Base-by-base conservation (phyloP, 2,329 filamentous ascomycete species). In the Venturia effusa region DNA sequence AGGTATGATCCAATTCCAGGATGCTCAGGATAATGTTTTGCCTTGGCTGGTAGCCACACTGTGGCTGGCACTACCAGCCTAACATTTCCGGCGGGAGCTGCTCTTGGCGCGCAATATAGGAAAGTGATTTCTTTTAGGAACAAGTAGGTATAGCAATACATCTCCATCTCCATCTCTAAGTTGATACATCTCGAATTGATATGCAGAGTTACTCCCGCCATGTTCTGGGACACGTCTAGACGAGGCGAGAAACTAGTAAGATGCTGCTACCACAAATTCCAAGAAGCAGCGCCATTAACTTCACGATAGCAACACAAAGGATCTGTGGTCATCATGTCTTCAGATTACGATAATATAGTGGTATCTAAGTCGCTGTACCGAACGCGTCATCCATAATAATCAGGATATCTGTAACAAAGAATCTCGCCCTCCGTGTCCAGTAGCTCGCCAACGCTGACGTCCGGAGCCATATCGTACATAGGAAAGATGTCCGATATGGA, bases 341-440 rank as follows among this genome's bases (percentile, higher is more conserved):
- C 34, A 19, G 34, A 57, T 57, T 57, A 57, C 37, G 8, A n/a
- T 57, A 57, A 22, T 57, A 34, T 32, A 7, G 48, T 37, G 15
- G 48, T 37, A 57, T 57, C 51, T 22, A 6, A 34, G 27, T 30
- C 27, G 51, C n/a, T 57, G 51, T 30, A 19, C 51, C 17, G 27
- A 34, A 34, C 30, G 6, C 4, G 11, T 19, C n/a, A 30, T 19
- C 51, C 15, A n/a, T 19, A 57, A 34, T 57, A 34, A 34, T 57
- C 51, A 57, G 51, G 51, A 57, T 57, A 57, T 11, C 51, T 57
- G 51, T 57, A 57, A 30, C 51, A 57, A 27, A 57, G 15, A n/a
- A 57, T n/a, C 51, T 57, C 51, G 15, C 51, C 51, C 51, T 57
- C 51, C 8, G 51, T 57, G 15, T 57, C 51, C 51, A 57, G 34